Conservation (phyloP, 257 asterid species). For the Coffea canephora region DNA sequence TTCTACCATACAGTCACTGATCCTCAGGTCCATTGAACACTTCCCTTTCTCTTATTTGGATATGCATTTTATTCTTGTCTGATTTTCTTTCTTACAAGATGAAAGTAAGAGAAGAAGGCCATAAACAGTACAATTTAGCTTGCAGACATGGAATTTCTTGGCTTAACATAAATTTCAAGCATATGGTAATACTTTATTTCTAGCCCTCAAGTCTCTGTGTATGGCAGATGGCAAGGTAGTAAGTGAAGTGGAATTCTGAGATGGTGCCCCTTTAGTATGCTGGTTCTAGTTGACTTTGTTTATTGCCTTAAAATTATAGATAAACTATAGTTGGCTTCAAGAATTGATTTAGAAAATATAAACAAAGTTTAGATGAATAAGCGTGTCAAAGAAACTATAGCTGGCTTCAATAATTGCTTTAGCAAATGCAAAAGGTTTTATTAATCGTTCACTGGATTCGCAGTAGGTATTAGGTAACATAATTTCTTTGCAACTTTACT, state of each 20-base stretch:
- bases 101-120: background rate
- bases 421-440: no score
- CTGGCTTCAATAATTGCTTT: no score
- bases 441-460: background rate
- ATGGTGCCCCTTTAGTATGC: background rate
- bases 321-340: background rate
- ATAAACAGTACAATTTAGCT: no score
- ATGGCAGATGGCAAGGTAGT: background rate
- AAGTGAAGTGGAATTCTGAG: background rate
- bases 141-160: background rate
- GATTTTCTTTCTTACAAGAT: background rate
- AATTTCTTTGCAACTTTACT: background rate
- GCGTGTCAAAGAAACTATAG: no score
- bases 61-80: background rate
- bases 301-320: background rate
- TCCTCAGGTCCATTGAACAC: slow-evolving; percentile 56
- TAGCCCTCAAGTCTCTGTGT: background rate
- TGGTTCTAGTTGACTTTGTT: background rate
- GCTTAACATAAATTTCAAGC: background rate
- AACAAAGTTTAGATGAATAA: no score
- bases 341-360: background rate
- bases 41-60: background rate
- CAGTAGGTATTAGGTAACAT: background rate
- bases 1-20: slow-evolving; percentile 47
- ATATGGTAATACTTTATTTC: background rate